phyloP scores from a whole-genome alignment of 768 basidiomycete genomes.

The Pisolithus microcarpus region DNA sequence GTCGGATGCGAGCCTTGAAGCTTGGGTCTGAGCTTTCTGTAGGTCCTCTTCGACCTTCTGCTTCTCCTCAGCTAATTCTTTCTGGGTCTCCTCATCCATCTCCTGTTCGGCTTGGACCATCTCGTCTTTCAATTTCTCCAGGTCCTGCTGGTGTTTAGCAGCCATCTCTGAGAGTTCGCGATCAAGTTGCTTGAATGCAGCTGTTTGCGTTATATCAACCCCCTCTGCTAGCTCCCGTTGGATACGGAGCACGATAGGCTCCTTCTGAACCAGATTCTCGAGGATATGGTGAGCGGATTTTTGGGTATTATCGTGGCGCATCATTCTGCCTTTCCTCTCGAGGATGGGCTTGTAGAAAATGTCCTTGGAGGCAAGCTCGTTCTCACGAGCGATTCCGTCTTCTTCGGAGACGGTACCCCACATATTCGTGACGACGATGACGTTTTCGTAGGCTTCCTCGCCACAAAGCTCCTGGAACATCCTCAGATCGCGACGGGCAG shows the following conservation, averaged over 20 bases:
- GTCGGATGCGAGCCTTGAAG: conserved; percentile 25
- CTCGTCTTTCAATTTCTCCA: conserved; percentile 40
- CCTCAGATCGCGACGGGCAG: conserved; percentile 40
- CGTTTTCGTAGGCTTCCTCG: conserved; percentile 40
- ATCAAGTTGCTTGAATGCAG: conserved; percentile 46
- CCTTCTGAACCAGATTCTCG: conserved; percentile 32
- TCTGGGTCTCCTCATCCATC: conserved; percentile 41
- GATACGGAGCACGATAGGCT: conserved; percentile 41
- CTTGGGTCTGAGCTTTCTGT: conserved; percentile 22
- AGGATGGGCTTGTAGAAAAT: conserved; percentile 47
- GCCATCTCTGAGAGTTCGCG: conserved; percentile 42
- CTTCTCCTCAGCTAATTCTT: conserved; percentile 37
- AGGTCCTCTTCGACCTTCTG: conserved; percentile 26
- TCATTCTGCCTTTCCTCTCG: conserved; percentile 36
- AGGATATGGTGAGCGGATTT: conserved; percentile 43
- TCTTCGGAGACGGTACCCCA: conserved; percentile 37
- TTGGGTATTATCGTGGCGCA: conserved; percentile 36
- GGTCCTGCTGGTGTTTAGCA: conserved; percentile 39
- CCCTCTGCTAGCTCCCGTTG: conserved; percentile 47
- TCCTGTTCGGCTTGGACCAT: conserved; percentile 38
- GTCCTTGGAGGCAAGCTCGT: conserved; percentile 33
- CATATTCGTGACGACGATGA: conserved; percentile 48
- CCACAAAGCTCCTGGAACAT: conserved; percentile 52
- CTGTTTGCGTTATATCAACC: conserved; percentile 45
- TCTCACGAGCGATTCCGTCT: conserved; percentile 35